Base-by-base conservation (phyloP, 228 moss, liverwort and hornwort genomes). In the Sphagnum magellanicum region DNA sequence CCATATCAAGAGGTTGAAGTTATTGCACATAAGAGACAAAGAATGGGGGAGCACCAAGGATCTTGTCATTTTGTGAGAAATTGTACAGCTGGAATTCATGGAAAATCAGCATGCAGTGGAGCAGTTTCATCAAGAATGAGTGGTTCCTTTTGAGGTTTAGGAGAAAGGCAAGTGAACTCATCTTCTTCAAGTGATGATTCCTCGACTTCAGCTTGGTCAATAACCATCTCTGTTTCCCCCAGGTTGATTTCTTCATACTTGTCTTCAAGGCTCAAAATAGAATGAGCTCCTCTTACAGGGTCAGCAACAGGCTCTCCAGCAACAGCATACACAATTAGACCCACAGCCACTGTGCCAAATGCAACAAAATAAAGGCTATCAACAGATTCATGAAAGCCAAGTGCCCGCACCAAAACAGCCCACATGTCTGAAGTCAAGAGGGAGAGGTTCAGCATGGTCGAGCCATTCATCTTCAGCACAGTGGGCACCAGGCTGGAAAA, bases 391-490 rank as follows among this genome's bases (percentile, higher is more conserved):
- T 90, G 91, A 52, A 87, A 93, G 50, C 88, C 74, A 50, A 93
- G 7, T 8, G 81, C 78, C 4, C 93, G 91, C 12, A 98, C 83
- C 47, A 79, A 90, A 32, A 98, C 88, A 17, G 91, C 93, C 83
- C 88, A 98, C 93, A 98, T 90, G 71, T 98, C 94, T 49, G 98
- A 98, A 7, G 94, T 94, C 70, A 98, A 63, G 64, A 98, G 58
- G 15, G 98, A 98, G 61, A 98, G 81, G 77, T 98, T 98, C 59
- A 98, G 46, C 92, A 93, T 87, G 14, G 98, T 81, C 57, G 98
- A 85, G 68, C 98, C 98, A 68, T 74, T 87, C 77, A 90, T 84
- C 87, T 88, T 74, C 52, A 87, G 72, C 13, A 98, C 70, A 71
- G 73, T 68, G 0, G 98, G 98, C 6, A 92, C 69, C 50, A 90